Percentiles rank a stretch among this genome's conserved stretches.
These are phyloP conservation scores for Blastocystis sp. DNA, from an alignment of 352 stramenopile species.

Conservation along the genomic window DNA sequence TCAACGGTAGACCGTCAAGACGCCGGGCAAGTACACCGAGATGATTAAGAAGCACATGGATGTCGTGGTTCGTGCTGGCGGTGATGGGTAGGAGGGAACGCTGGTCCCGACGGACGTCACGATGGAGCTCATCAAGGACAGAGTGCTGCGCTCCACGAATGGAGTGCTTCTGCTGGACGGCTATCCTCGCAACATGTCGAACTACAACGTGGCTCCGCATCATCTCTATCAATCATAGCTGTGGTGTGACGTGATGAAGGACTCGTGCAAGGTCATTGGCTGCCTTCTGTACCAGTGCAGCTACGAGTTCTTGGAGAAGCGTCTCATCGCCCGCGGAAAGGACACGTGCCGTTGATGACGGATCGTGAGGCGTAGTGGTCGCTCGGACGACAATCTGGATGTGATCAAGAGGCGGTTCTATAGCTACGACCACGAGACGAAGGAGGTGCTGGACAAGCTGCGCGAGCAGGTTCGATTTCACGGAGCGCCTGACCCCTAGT, in stretches of 20 bases:
- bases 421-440: slow-evolving; percentile 61
- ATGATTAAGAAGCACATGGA: slow-evolving; percentile 67
- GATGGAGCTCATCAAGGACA: slow-evolving; percentile 65
- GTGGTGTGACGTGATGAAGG: slow-evolving; percentile 47
- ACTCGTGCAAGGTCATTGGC: slow-evolving; percentile 50
- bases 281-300: slow-evolving; percentile 64
- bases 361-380: slow-evolving; percentile 7
- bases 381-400: slow-evolving; percentile 46
- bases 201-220: slow-evolving; percentile 19
- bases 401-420: slow-evolving; percentile 67
- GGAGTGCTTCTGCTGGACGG: slow-evolving; percentile 55
- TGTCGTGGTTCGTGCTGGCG: background rate
- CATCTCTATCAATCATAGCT: background rate
- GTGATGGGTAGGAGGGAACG: slow-evolving; percentile 32
- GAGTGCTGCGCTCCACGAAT: slow-evolving; percentile 5
- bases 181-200: slow-evolving; percentile 66
- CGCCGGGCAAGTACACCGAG: slow-evolving; percentile 58
- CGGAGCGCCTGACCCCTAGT: background rate
- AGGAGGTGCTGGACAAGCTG: slow-evolving; percentile 41
- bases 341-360: background rate
- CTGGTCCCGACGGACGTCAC: slow-evolving; percentile 62
- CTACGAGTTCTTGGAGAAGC: slow-evolving; percentile 68
- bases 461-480: slow-evolving; percentile 11
- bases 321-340: slow-evolving; percentile 48
- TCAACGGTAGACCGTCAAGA: slow-evolving; percentile 49